A percentile compares a stretch with the other conserved stretches of the same genome.
These are phyloP conservation scores for Tolypocladium capitatum DNA, from an alignment of 2,329 filamentous ascomycete species.

Conservation along the genomic window DNA sequence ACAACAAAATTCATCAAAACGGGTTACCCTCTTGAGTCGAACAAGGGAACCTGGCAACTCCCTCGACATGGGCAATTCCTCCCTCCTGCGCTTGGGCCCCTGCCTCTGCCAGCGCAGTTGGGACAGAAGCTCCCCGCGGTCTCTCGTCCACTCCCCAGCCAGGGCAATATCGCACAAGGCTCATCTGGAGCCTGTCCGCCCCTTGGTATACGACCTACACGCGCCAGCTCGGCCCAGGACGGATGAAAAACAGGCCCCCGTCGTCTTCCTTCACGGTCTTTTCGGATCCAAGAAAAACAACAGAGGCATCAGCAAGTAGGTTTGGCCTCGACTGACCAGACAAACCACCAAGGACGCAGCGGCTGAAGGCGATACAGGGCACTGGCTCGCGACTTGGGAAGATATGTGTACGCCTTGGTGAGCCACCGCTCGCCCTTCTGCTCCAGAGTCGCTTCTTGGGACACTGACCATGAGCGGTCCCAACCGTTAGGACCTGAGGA, in stretches of 20 bases:
- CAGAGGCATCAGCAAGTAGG: conserved; percentile 84
- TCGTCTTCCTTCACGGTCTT: conserved; percentile 82
- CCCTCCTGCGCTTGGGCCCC: not conserved
- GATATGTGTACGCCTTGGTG: conserved; percentile 72
- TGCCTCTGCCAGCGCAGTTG: not conserved
- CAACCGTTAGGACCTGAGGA: conserved; percentile 60
- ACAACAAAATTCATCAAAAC: not conserved
- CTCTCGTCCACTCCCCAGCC: not conserved
- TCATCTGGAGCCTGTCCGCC: conserved; percentile 8
- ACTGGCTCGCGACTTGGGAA: conserved; percentile 65
- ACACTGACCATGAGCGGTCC: not conserved
- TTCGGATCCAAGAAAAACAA: conserved; percentile 97
- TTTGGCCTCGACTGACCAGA: conserved; percentile 4
- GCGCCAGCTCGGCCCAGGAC: conserved; percentile 32
- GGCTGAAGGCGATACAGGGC: conserved; percentile 36
- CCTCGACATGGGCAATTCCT: not conserved
- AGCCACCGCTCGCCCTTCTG: conserved; percentile 14
- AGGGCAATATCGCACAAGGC: not conserved
- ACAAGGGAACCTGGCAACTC: not conserved
- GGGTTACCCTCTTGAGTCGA: too few species aligned
- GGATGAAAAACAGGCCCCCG: conserved; percentile 39
- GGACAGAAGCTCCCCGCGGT: not conserved
- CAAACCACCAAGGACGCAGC: not conserved
- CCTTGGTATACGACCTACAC: conserved; percentile 54
- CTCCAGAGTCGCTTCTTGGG: not conserved